phyloP scores from a whole-genome alignment of 768 basidiomycete genomes.

The Lactifluus piperatus region DNA sequence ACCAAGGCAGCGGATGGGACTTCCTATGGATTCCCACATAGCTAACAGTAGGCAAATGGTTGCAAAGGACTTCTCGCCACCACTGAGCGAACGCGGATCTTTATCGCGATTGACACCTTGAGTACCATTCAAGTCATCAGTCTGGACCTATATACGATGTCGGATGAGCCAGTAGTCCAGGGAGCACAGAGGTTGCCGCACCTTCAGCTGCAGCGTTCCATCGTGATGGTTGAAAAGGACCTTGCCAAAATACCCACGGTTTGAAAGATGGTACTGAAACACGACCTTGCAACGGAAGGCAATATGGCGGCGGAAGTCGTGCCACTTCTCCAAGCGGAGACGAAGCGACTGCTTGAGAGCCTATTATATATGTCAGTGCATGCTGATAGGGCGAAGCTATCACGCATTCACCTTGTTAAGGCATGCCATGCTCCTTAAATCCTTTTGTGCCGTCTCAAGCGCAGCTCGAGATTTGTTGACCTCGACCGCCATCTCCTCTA shows the following conservation, averaged over 20 bases:
- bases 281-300: conserved; percentile 79
- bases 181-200: conserved; percentile 22
- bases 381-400: not conserved
- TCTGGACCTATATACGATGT: conserved; percentile 50
- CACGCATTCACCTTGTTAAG: conserved; percentile 53
- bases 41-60: conserved; percentile 92
- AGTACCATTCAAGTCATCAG: conserved; percentile 65
- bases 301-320: conserved; percentile 81
- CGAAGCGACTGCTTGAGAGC: conserved; percentile 57
- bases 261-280: conserved; percentile 73
- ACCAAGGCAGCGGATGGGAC: conserved; percentile 90
- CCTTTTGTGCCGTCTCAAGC: conserved; percentile 49
- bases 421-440: conserved; percentile 51
- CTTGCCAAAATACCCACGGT: conserved; percentile 86
- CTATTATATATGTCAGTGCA: conserved; percentile 30
- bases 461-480: conserved; percentile 55
- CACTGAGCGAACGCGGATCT: conserved; percentile 79
- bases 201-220: conserved; percentile 57
- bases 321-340: conserved; percentile 66
- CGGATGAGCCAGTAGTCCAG: not conserved
- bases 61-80: conserved; percentile 95
- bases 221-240: conserved; percentile 74
- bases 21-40: conserved; percentile 92
- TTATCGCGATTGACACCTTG: conserved; percentile 56
- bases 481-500: conserved; percentile 69